phyloP scores from a whole-genome alignment of 768 basidiomycete genomes.

The Amanita subjunquillea region DNA sequence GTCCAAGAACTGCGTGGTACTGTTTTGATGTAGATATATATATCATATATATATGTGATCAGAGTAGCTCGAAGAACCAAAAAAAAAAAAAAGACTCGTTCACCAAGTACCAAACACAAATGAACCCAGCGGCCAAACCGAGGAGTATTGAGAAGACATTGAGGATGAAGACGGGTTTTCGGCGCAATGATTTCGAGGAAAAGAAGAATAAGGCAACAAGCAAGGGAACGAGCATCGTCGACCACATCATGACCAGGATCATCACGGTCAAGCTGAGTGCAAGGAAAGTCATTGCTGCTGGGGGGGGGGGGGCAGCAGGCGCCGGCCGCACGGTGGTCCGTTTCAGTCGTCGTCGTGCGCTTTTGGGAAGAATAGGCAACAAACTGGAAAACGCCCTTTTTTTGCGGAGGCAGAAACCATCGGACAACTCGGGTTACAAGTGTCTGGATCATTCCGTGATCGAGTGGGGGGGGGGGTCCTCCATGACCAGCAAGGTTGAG shows the following conservation, averaged over 20 bases:
- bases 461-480: too few species aligned
- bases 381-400: too few species aligned
- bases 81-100: not conserved
- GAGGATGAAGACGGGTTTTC: constrained; percentile 3
- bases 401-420: too few species aligned
- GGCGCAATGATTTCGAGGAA: not conserved
- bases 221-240: not conserved
- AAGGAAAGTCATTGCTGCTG: too few species aligned
- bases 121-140: not conserved
- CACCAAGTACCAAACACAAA: not conserved
- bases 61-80: not conserved
- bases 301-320: too few species aligned
- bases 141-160: not conserved
- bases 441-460: too few species aligned
- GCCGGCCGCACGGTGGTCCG: too few species aligned
- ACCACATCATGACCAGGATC: not conserved
- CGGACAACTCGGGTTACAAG: too few species aligned
- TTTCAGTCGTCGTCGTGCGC: too few species aligned
- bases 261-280: not conserved
- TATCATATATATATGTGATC: not conserved
- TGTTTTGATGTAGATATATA: not conserved
- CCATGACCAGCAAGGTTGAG: too few species aligned
- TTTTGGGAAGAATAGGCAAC: too few species aligned
- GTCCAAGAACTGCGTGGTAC: not conserved
- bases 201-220: not conserved